Base-by-base conservation (phyloP, 2,329 filamentous ascomycete species). In the Diaporthe vexans region DNA sequence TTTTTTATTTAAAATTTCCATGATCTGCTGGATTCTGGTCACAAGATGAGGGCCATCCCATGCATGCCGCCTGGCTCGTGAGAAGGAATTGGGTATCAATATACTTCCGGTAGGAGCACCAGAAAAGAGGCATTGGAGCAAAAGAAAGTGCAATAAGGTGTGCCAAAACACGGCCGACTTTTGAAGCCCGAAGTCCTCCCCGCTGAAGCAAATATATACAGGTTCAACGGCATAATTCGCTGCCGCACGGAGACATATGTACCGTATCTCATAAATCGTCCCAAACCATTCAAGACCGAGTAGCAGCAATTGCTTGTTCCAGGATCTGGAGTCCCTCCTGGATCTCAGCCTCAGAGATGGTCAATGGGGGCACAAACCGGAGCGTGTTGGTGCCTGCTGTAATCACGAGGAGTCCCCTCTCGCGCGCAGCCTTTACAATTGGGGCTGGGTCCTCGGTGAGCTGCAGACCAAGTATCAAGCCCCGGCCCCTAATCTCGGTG, bases 321-420 rank as follows among this genome's bases (percentile, higher is more conserved):
- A 98, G 82, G 71, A 98, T 95, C 56, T 86, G 85, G 82, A 98
- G 85, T 0, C 94, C 95, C 77, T 93, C 88, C 78, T 92, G 87
- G 77, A 98, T 97, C 88, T 98, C 94, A 35, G 89, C 90, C 78
- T 94, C 91, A 0, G 91, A 93, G 74, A 99, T 94, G 8, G 92
- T 91, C 80, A 99, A 85, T 75, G 94, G 94, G 43, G 97, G 97
- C 73, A 98, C 95, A 79, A 99, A 98, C 63, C 97, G 89, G 78
- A 99, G 85, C 11, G 95, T 98, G 81, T 98, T 98, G 40, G 92
- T 95, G 1, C 97, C 97, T 37, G 95, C 96, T 1, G 95, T 98
- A 80, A 99, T 98, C 75, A 99, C 88, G 74, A 99, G 83, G 80
- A 99, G 83, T 0, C 97, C 97, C 75, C 95, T 89, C 86, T 98